These are phyloP conservation scores for Tolypocladium paradoxum DNA, from an alignment of 2,329 filamentous ascomycete species.

Conservation along the genomic window DNA sequence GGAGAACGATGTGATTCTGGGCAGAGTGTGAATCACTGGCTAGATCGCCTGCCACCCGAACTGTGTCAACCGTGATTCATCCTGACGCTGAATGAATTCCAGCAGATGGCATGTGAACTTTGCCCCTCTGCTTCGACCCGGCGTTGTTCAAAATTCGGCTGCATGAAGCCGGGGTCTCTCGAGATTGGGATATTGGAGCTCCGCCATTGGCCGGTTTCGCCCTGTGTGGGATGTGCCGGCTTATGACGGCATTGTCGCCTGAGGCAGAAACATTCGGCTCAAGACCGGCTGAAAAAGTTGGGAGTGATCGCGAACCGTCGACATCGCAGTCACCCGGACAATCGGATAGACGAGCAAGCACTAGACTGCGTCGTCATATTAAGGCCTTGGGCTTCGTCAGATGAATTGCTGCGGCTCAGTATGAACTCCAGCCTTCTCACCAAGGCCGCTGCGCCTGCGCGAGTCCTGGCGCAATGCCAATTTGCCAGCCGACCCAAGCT, in stretches of 20 bases:
- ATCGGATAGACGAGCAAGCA: background rate
- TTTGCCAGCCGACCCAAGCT: slow-evolving; percentile 28
- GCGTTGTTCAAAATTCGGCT: too few species aligned
- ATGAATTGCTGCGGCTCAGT: slow-evolving; percentile 19
- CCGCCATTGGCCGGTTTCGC: background rate
- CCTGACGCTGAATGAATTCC: too few species aligned
- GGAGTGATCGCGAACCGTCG: slow-evolving; percentile 1
- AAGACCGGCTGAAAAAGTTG: slow-evolving; percentile 17
- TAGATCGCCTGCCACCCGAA: too few species aligned
- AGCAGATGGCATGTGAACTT: too few species aligned
- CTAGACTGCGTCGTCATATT: background rate
- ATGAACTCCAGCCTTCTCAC: slow-evolving; percentile 39
- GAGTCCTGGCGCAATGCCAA: slow-evolving; percentile 33
- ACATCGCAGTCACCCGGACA: background rate
- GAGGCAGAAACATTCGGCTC: slow-evolving; percentile 14
- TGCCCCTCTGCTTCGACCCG: too few species aligned
- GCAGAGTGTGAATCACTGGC: too few species aligned
- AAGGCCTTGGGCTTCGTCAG: slow-evolving; percentile 4
- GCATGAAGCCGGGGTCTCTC: too few species aligned
- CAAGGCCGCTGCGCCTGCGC: slow-evolving; percentile 35
- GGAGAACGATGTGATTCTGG: too few species aligned
- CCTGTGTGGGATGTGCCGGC: slow-evolving; percentile 4
- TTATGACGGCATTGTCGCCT: slow-evolving; percentile 19
- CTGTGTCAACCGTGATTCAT: too few species aligned
- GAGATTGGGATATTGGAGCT: background rate